A percentile compares a stretch with the other conserved stretches of the same genome.
Evolutionary conservation across 1,139 yeast genomes (phyloP).

Genomic region (Taphrina deformans): DNA sequence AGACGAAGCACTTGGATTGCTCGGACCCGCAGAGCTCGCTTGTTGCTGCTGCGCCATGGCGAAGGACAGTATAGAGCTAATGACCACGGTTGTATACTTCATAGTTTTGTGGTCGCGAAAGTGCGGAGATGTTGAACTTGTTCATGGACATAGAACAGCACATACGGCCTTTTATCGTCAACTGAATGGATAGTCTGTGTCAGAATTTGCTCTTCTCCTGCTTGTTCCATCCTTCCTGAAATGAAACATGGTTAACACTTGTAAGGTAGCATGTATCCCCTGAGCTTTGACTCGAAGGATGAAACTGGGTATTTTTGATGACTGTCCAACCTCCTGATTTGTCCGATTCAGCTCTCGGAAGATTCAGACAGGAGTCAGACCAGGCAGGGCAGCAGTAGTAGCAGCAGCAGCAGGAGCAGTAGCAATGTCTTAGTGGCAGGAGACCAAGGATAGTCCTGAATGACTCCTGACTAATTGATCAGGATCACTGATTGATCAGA

Average conservation of each 20-base stretch:
- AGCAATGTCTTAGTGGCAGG: too few species aligned
- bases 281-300: too few species aligned
- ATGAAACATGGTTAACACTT: background rate
- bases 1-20: background rate
- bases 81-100: background rate
- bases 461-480: background rate
- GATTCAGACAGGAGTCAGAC: too few species aligned
- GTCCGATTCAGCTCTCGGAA: too few species aligned
- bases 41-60: slow-evolving; percentile 9
- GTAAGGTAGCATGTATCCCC: background rate
- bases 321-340: too few species aligned
- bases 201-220: background rate
- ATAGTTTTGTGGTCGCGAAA: background rate
- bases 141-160: background rate
- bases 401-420: too few species aligned
- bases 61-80: background rate
- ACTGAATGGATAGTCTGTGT: background rate
- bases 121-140: background rate
- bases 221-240: background rate
- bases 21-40: background rate
- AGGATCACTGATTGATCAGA: background rate
- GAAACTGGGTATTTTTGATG: too few species aligned
- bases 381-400: too few species aligned
- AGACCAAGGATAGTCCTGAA: background rate
- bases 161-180: background rate